Evolutionary conservation across 1,284 basidiomycete species (phyloP), one percentile per base, ranked within the genome.

Genomic region (Ustilago cynodontis): DNA sequence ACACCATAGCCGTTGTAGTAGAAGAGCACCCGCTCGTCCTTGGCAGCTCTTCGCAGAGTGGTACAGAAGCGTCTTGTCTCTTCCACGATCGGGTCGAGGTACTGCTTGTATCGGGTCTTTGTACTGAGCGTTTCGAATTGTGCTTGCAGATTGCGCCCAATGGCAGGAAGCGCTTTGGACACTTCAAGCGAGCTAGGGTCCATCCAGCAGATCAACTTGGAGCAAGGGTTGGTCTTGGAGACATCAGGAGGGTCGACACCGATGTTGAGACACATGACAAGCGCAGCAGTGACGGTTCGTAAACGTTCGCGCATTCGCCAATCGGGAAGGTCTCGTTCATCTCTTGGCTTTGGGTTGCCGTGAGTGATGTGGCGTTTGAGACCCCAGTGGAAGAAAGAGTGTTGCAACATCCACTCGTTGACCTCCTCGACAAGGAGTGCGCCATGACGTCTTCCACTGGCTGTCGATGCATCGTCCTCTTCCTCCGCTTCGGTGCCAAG

Each of bases 1-100:
- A 99, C 96, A 35, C 96, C 96, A 78, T 98, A 97, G 2, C 96
- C 97, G 82, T 99, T 99, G 88, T 99, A 99, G 87, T 99, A 95
- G 87, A 98, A 98, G 39, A 98, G 88, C 13, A 95, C 92, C 1
- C 97, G 92, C 84, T 99, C 97, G 59, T 96, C 93, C 85, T 95
- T 94, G 2, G 96, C 94, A 59, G 92, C 91, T 82, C 93, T 93
- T 62, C 96, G 91, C 58, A 97, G 87, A 37, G 90, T 91, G 66
- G 92, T 90, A 85, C 95, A 98, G 83, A 95, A 94, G 64, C 93
- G 92, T 84, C 94, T 93, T 49, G 96, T 90, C 82, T 99, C 96
- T 83, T 98, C 95, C 75, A 96, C 92, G 1, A 94, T 93, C 10
- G 97, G 97, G 85, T 99, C 96, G 28, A 98, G 89, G 79, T 95